Percentiles rank a stretch among this genome's conserved stretches.
Evolutionary conservation across 768 basidiomycete genomes (phyloP).

Genomic region (Lyophyllum decastes): DNA sequence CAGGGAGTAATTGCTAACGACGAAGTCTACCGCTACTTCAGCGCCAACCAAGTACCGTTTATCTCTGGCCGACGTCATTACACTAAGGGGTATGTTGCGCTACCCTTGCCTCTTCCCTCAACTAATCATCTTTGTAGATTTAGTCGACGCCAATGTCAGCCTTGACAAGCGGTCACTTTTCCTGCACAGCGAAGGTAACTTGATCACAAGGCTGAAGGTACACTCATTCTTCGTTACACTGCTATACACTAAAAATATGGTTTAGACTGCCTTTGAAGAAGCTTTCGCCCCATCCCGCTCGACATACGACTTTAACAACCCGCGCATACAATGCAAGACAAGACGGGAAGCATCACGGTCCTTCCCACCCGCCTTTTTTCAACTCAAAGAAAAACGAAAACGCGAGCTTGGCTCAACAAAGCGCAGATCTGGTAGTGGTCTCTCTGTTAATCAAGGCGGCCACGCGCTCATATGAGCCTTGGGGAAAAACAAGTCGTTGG

Average conservation of each 20-base stretch:
- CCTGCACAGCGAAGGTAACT: slow-evolving; percentile 80
- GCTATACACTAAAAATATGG: neutral
- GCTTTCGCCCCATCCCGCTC: slow-evolving; percentile 74
- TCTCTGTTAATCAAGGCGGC: too few species aligned
- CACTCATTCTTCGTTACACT: neutral
- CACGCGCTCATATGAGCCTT: too few species aligned
- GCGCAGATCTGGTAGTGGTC: too few species aligned
- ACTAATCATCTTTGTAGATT: slow-evolving; percentile 41
- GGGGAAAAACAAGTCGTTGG: too few species aligned
- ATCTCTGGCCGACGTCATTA: slow-evolving; percentile 79
- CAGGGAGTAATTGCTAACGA: slow-evolving; percentile 85
- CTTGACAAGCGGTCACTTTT: slow-evolving; percentile 96
- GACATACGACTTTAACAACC: slow-evolving; percentile 57
- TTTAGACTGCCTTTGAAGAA: slow-evolving; percentile 65
- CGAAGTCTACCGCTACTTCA: slow-evolving; percentile 88
- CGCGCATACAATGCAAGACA: slow-evolving; percentile 17
- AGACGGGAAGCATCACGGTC: slow-evolving; percentile 23
- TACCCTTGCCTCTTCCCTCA: neutral
- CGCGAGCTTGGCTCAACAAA: too few species aligned
- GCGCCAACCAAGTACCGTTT: slow-evolving; percentile 71
- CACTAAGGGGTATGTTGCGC: slow-evolving; percentile 68
- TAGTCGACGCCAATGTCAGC: slow-evolving; percentile 91
- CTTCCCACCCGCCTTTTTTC: neutral
- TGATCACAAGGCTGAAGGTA: slow-evolving; percentile 81
- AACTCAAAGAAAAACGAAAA: slow-evolving; percentile 10